phyloP scores from a whole-genome alignment of 768 basidiomycete genomes.

The Infundibulicybe gibba region DNA sequence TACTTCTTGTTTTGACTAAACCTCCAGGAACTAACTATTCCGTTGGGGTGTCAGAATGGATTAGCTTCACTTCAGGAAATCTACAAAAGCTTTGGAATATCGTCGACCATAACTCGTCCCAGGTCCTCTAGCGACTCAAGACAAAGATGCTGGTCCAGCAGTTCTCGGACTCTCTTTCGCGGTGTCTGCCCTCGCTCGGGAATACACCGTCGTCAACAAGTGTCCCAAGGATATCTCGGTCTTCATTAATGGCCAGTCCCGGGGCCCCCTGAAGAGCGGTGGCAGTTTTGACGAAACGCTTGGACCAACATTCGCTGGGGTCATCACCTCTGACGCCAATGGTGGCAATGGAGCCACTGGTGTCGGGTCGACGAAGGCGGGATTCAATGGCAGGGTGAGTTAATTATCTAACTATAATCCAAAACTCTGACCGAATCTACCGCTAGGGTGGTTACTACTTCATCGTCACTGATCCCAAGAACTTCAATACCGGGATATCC shows the following conservation, averaged over 20 bases:
- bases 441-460: slow-evolving; percentile 23
- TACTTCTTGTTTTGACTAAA: no score
- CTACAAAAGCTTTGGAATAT: no score
- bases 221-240: slow-evolving; percentile 4
- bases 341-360: slow-evolving; percentile 15
- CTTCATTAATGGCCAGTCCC: slow-evolving; percentile 16
- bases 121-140: no score
- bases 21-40: no score
- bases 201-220: slow-evolving; percentile 13
- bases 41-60: no score
- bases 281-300: slow-evolving; percentile 9
- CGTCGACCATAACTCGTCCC: no score
- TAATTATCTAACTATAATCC: background rate
- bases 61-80: no score
- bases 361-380: slow-evolving; percentile 16
- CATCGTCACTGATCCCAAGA: slow-evolving; percentile 18
- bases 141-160: no score
- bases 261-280: slow-evolving; percentile 9
- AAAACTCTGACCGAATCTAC: background rate
- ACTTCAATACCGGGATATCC: slow-evolving; percentile 22
- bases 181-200: slow-evolving; percentile 1
- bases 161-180: no score
- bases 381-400: slow-evolving; percentile 19
- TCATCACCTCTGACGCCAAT: slow-evolving; percentile 20
- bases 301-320: slow-evolving; percentile 13